Conservation (phyloP, 257 asterid species). For the Capsicum pubescens region DNA sequence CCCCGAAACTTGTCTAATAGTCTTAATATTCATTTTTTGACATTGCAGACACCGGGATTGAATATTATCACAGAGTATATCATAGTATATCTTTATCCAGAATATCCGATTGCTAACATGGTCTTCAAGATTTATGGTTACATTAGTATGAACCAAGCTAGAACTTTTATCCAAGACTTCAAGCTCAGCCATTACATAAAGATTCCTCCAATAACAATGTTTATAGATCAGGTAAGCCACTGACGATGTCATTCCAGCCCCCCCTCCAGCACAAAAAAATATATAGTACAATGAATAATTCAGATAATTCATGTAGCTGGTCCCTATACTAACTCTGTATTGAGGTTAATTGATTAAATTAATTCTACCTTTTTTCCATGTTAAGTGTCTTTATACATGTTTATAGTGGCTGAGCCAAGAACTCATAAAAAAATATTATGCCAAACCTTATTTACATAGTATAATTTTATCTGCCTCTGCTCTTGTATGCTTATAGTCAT, state of each 20-base stretch:
- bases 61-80: slow-evolving; percentile 88
- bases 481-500: too few relatives aligned
- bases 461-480: too few relatives aligned
- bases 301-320: background rate
- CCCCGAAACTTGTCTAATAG: background rate
- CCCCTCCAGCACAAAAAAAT: background rate
- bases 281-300: background rate
- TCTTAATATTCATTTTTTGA: background rate
- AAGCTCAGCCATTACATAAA: slow-evolving; percentile 97
- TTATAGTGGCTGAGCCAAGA: too few relatives aligned
- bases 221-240: slow-evolving; percentile 78
- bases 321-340: background rate
- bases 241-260: background rate
- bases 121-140: slow-evolving; percentile 94
- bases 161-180: slow-evolving; percentile 86
- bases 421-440: too few relatives aligned
- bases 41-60: slow-evolving; percentile 72
- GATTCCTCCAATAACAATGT: slow-evolving; percentile 92
- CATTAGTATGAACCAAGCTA: slow-evolving; percentile 89
- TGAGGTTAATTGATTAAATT: too few relatives aligned
- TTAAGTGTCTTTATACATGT: too few relatives aligned
- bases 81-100: slow-evolving; percentile 87
- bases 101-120: slow-evolving; percentile 94
- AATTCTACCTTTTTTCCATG: too few relatives aligned
- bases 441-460: too few relatives aligned